These are phyloP conservation scores for Euclidium syriacum DNA, from an alignment of 345 rosid species.

Conservation along the genomic window DNA sequence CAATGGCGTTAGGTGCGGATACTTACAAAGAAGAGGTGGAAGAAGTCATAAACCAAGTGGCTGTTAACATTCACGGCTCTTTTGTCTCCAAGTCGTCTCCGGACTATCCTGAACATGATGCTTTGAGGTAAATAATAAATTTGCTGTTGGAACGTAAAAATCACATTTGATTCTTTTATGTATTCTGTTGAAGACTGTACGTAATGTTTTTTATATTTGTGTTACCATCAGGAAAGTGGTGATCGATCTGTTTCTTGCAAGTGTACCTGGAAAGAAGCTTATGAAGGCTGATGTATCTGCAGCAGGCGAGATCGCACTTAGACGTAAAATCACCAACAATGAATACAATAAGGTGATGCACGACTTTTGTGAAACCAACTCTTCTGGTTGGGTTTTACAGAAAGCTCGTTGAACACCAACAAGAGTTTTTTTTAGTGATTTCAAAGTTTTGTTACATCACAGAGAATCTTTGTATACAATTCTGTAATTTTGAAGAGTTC, in stretches of 20 bases:
- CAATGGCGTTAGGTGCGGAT: slow-evolving; percentile 59
- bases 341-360: slow-evolving; percentile 67
- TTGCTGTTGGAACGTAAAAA: not conserved
- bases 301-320: slow-evolving; percentile 43
- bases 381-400: slow-evolving; percentile 54
- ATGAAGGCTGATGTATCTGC: slow-evolving; percentile 59
- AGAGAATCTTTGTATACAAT: not conserved
- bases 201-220: not conserved
- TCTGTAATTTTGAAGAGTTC: not conserved
- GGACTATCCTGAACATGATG: slow-evolving; percentile 58
- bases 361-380: slow-evolving; percentile 56
- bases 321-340: slow-evolving; percentile 36
- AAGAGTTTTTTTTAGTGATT: not conserved
- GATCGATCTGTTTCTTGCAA: slow-evolving; percentile 47
- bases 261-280: slow-evolving; percentile 50
- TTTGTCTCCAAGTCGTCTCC: slow-evolving; percentile 53
- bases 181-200: not conserved
- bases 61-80: slow-evolving; percentile 45
- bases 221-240: slow-evolving; percentile 53
- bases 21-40: slow-evolving; percentile 52
- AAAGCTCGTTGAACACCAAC: slow-evolving; percentile 26
- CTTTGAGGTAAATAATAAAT: slow-evolving; percentile 64
- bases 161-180: not conserved
- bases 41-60: slow-evolving; percentile 50
- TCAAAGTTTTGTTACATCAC: not conserved